A percentile compares a stretch with the other conserved stretches of the same genome.
These are phyloP conservation scores for Tulasnella sp. DNA, from an alignment of 768 basidiomycete species.

Conservation along the genomic window DNA sequence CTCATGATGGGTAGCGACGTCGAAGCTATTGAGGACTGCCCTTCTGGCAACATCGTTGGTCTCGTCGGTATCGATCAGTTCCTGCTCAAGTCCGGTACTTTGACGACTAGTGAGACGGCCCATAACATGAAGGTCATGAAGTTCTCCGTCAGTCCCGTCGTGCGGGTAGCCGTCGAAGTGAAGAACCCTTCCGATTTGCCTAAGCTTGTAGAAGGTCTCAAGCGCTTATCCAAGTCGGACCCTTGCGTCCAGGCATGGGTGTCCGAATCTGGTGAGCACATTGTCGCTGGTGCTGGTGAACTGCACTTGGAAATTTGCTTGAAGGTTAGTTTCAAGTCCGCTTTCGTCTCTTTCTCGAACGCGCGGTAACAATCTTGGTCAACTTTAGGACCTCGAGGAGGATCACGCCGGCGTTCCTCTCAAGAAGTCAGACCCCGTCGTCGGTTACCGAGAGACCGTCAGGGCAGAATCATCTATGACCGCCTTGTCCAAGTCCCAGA, in stretches of 20 bases:
- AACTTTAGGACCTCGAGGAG: slow-evolving; percentile 85
- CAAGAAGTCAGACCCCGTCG: slow-evolving; percentile 96
- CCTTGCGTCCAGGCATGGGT: slow-evolving; percentile 98
- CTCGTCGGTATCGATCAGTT: slow-evolving; percentile 99
- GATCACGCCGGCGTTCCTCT: slow-evolving; percentile 99
- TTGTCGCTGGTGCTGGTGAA: slow-evolving; percentile 98
- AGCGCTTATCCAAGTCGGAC: slow-evolving; percentile 99
- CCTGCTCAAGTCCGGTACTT: slow-evolving; percentile 97
- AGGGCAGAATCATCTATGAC: slow-evolving; percentile 92
- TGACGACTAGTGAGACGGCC: slow-evolving; percentile 95
- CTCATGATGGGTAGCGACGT: slow-evolving; percentile 99
- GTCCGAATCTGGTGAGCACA: slow-evolving; percentile 89
- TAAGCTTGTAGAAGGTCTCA: slow-evolving; percentile 99
- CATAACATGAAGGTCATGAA: slow-evolving; percentile 99
- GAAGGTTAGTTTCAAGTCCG: slow-evolving; percentile 58
- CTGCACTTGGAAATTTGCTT: slow-evolving; percentile 99
- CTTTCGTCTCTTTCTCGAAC: not conserved
- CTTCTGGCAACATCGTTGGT: slow-evolving; percentile 97
- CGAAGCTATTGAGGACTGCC: slow-evolving; percentile 98
- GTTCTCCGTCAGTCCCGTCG: slow-evolving; percentile 99
- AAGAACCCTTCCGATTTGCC: slow-evolving; percentile 99
- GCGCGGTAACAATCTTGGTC: not conserved
- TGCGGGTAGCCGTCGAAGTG: slow-evolving; percentile 98
- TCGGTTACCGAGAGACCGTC: slow-evolving; percentile 97
- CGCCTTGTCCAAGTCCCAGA: slow-evolving; percentile 98